Evolutionary conservation across 352 stramenopile species (phyloP).

Genomic region (Phytopythium sindhum): DNA sequence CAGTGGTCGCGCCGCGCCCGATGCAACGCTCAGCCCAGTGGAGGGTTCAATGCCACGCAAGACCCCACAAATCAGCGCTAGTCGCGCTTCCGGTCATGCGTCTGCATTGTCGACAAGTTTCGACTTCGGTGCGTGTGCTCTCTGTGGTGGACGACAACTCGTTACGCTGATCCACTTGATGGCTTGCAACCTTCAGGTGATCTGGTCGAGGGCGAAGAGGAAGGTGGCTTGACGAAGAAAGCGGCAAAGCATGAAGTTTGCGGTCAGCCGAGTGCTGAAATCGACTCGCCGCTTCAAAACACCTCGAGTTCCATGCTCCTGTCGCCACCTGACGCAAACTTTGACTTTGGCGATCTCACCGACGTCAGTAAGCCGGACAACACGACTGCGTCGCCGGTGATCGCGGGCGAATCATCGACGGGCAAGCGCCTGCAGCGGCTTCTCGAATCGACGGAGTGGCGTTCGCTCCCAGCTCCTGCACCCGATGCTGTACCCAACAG

Average conservation of each 20-base stretch:
- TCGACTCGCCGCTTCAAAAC: background rate
- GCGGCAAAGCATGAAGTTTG: background rate
- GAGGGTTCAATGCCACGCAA: background rate
- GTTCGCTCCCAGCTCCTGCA: background rate
- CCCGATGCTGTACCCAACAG: background rate
- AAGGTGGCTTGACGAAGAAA: background rate
- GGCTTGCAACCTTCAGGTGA: slow-evolving; percentile 19
- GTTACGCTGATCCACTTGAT: background rate
- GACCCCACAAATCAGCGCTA: background rate
- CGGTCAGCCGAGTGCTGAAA: background rate
- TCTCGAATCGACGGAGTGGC: slow-evolving; percentile 74
- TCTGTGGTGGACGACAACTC: background rate
- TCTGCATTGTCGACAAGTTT: slow-evolving; percentile 23
- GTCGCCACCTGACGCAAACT: background rate
- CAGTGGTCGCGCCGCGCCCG: background rate
- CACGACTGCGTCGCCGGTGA: background rate
- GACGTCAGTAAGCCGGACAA: background rate
- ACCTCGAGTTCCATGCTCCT: background rate
- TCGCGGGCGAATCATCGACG: slow-evolving; percentile 21
- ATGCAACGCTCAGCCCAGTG: background rate
- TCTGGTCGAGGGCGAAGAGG: slow-evolving; percentile 22
- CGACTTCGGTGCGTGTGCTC: slow-evolving; percentile 38
- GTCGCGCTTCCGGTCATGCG: background rate
- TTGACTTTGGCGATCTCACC: slow-evolving; percentile 1
- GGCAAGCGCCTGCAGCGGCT: slow-evolving; percentile 46